phyloP scores from a whole-genome alignment of 2,329 filamentous ascomycete species.

The Pseudocercospora macadamiae region DNA sequence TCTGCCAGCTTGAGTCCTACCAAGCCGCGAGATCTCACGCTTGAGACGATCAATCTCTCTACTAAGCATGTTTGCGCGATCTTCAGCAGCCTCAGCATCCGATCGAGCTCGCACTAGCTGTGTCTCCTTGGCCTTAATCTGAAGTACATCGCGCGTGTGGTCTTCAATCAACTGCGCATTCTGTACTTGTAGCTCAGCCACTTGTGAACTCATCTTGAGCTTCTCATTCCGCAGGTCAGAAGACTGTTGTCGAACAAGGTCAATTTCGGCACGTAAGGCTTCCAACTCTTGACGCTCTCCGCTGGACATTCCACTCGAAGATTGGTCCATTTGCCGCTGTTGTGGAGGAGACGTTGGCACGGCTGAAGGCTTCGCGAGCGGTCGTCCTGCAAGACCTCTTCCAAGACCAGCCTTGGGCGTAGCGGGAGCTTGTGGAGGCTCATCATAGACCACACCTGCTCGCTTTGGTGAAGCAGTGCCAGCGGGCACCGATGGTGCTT shows the following conservation, averaged over 20 bases:
- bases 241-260: slow-evolving; percentile 71
- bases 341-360: slow-evolving; percentile 57
- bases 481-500: slow-evolving; percentile 33
- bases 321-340: slow-evolving; percentile 54
- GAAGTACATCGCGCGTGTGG: slow-evolving; percentile 90
- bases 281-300: slow-evolving; percentile 92
- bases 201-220: slow-evolving; percentile 78
- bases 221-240: slow-evolving; percentile 84
- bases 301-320: slow-evolving; percentile 67
- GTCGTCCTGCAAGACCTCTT: slow-evolving; percentile 79
- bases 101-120: slow-evolving; percentile 89
- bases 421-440: slow-evolving; percentile 39
- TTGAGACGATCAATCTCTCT: slow-evolving; percentile 93
- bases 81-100: slow-evolving; percentile 86
- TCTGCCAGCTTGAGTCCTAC: slow-evolving; percentile 53
- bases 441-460: slow-evolving; percentile 32
- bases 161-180: slow-evolving; percentile 97
- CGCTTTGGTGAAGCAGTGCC: slow-evolving; percentile 35
- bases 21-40: slow-evolving; percentile 69
- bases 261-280: slow-evolving; percentile 81
- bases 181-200: slow-evolving; percentile 93
- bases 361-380: slow-evolving; percentile 71
- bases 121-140: slow-evolving; percentile 97
- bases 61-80: slow-evolving; percentile 78
- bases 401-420: slow-evolving; percentile 50